These are phyloP conservation scores for Pholiota conissans DNA, from an alignment of 768 basidiomycete genomes.

Conservation along the genomic window DNA sequence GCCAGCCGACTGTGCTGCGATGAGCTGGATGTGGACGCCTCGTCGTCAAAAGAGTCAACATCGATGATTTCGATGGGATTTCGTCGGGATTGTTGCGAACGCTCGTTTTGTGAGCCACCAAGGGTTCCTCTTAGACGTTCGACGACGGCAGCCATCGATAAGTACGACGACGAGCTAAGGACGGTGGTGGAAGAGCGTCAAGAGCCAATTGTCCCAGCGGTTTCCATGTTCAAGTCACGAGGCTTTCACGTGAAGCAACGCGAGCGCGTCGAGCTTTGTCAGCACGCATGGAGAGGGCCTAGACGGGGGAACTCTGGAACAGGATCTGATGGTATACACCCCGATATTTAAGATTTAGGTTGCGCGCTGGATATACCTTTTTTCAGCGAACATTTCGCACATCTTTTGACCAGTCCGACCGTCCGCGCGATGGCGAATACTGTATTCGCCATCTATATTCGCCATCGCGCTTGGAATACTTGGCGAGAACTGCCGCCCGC, in stretches of 20 bases:
- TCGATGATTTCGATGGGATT: slow-evolving; percentile 44
- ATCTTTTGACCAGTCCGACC: too few relatives aligned
- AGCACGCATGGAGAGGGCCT: neutral
- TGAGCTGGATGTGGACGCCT: slow-evolving; percentile 7
- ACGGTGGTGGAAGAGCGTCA: slow-evolving; percentile 21
- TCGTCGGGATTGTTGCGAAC: slow-evolving; percentile 19
- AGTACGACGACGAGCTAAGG: slow-evolving; percentile 3
- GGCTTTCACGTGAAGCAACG: neutral
- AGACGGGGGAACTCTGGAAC: neutral
- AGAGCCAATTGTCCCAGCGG: neutral
- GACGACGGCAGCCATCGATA: slow-evolving; percentile 28
- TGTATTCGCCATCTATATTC: too few relatives aligned
- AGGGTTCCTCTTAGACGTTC: slow-evolving; percentile 27
- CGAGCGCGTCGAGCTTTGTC: neutral
- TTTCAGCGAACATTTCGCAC: too few relatives aligned
- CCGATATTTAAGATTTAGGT: too few relatives aligned
- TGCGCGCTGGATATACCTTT: too few relatives aligned
- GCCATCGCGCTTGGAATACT: too few relatives aligned
- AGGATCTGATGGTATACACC: too few relatives aligned
- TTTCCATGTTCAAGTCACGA: neutral
- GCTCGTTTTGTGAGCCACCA: slow-evolving; percentile 15
- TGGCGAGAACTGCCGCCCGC: too few relatives aligned
- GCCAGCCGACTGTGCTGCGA: slow-evolving; percentile 9
- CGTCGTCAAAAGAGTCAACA: slow-evolving; percentile 30
- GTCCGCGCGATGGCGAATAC: too few relatives aligned